Base-by-base conservation (phyloP, 2,329 filamentous ascomycete species). In the Neonectria coccinea region DNA sequence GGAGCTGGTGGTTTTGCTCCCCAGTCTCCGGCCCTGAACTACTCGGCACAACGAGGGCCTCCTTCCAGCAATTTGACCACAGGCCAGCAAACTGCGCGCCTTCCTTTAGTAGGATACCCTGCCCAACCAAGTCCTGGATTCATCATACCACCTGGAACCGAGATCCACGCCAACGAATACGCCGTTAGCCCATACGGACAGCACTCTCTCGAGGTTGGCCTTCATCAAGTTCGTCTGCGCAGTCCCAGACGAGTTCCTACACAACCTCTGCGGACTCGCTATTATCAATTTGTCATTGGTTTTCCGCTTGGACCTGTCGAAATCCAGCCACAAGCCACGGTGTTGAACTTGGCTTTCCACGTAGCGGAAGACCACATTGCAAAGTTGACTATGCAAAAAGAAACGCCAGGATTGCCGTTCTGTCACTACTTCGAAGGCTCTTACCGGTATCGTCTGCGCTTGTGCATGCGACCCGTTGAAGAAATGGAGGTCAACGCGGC, bases 371-470 rank as follows among this genome's bases (percentile, higher is more conserved):
- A 78, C 2, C 74, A 81, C 2, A 67, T 80, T 20, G 66, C 59
- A 6, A 75, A 67, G 5, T 71, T 88, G 7, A 76, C 81, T 5
- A 70, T 66, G 14, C 74, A 79, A 42, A 55, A 66, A 44, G 50
- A 70, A 18, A 11, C 57, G 54, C 27, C 68, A 41, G 75, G 79
- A 3, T 27, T 82, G 80, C 71, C 79, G 0, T 73, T 80, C 4
- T 79, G 77, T 29, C 68, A 76, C 41, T 83, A 83, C 58, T 78
- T 76, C 18, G 80, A 88, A 63, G 86, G 86, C 5, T 88, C 86
- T 54, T 77, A 86, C 5, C 85, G 88, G 39, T 90, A 90, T 73
- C 91, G 93, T 16, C 73, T 97, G 22, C 89, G 92, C 10, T 91
- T 91, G 73, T 86, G 91, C 70, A 70, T 75, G 53, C 41, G 67